These are phyloP conservation scores for Vachellia pachyceras DNA, from an alignment of 306 rosid species.

Conservation along the genomic window DNA sequence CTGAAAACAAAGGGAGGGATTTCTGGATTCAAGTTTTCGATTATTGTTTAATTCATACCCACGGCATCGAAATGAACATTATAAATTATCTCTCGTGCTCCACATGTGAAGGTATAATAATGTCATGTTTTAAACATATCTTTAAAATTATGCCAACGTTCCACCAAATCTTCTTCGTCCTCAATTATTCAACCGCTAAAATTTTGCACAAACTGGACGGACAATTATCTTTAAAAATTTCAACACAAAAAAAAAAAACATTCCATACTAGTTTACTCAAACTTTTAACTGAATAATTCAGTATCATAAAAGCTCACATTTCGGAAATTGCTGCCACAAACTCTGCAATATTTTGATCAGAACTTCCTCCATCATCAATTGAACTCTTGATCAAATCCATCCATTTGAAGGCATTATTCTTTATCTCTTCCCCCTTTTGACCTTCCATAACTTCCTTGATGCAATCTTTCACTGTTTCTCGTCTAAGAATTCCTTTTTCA, in stretches of 20 bases:
- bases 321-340: neutral
- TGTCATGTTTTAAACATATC: no score
- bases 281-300: no score
- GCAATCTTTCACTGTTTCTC: conserved; percentile 13
- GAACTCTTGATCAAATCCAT: neutral
- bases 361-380: neutral
- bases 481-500: neutral
- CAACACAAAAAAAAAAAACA: no score
- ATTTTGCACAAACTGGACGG: no score
- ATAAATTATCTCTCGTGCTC: neutral
- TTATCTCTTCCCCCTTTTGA: neutral
- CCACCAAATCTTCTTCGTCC: no score
- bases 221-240: no score
- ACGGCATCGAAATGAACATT: neutral
- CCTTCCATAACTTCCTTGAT: conserved; percentile 9
- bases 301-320: neutral
- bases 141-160: no score
- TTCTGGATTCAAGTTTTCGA: neutral
- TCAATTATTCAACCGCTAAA: no score
- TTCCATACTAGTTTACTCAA: no score
- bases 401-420: neutral
- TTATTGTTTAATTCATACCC: neutral
- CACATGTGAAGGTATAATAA: neutral
- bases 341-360: conserved; percentile 10
- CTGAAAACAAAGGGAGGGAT: neutral